Base-by-base conservation (phyloP, 2,329 filamentous ascomycete species). In the Corinectria fuckeliana region DNA sequence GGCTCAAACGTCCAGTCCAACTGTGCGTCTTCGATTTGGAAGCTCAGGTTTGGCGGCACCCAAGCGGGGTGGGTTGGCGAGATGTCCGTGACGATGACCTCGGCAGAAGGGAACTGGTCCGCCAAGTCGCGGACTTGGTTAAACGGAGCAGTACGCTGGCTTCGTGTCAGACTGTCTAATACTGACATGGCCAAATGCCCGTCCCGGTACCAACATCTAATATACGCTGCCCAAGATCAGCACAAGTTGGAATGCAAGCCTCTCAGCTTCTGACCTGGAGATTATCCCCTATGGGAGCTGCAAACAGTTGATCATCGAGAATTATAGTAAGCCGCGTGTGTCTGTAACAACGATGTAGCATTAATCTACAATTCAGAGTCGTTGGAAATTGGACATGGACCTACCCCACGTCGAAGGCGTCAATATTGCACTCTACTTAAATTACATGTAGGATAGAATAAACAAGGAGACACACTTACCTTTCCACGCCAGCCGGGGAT, bases 181-280 rank as follows among this genome's bases (percentile, higher is more conserved):
- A 42, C 52, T 23, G 18, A 55, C 52, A 55, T 49, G 25, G 42
- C 52, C 52, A 49, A 14, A 55, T 55, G 2, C 52, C 52, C 4
- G 52, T 55, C 18, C 52, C 52, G 10, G 52, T 55, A n/a, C 52
- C 52, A 9, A 55, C 44, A 23, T 55, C 52, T 9, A 55, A 18
- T 18, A 55, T 49, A 13, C 30, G 23, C 52, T 55, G 7, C 14
- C 3, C 11, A 14, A 2, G 3, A 18, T 55, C 11, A 55, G 44
- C 21, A 14, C 2, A 2, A 14, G 6, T 18, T 2, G n/a, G n/a
- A 10, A 13, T 18, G n/a, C 16, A 7, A 38, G 4, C 7, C 5
- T n/a, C 7, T 9, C 4, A 18, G 8, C 32, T 8, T 26, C 18
- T 36, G 3, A 50, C 47, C 30, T 50, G 30, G 3, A 20, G 47